Conservation (phyloP, 257 asterid genomes). For the Apocynum venetum region DNA sequence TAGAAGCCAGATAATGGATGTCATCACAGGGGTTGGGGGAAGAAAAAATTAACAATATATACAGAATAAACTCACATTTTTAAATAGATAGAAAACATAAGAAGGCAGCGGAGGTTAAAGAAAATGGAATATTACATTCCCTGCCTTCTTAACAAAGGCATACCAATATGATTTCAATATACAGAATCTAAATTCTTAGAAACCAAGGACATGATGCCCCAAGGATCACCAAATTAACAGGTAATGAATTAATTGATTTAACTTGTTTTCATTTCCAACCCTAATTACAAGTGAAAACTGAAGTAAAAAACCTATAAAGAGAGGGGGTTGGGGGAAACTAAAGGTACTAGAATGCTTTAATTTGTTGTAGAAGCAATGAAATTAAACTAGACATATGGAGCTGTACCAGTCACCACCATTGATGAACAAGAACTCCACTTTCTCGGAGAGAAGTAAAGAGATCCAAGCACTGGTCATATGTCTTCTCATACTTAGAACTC, state of each 20-base stretch:
- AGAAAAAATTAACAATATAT: no score
- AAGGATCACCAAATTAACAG: not conserved
- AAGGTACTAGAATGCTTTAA: not conserved
- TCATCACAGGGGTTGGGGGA: no score
- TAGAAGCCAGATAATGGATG: not conserved
- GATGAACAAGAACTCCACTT: constrained; percentile 93
- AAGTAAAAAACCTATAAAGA: not conserved
- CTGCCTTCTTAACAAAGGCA: not conserved
- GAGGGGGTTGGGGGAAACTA: not conserved
- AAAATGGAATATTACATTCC: not conserved
- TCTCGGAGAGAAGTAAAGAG: constrained; percentile 71
- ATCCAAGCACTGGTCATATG: constrained; percentile 82
- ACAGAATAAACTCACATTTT: not conserved
- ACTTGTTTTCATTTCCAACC: constrained; percentile 5
- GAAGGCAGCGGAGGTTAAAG: not conserved
- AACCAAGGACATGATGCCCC: not conserved
- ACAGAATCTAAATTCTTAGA: not conserved
- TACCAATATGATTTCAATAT: not conserved
- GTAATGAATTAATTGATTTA: not conserved
- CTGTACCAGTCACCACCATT: constrained; percentile 74
- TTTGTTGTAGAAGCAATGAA: not conserved
- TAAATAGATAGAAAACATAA: not conserved
- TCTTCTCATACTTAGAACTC: constrained; percentile 62
- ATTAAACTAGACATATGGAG: constrained; percentile 1
- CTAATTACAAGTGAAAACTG: constrained; percentile 5